Conservation (phyloP, 2,329 filamentous ascomycete species). For the Fusarium sp. region DNA sequence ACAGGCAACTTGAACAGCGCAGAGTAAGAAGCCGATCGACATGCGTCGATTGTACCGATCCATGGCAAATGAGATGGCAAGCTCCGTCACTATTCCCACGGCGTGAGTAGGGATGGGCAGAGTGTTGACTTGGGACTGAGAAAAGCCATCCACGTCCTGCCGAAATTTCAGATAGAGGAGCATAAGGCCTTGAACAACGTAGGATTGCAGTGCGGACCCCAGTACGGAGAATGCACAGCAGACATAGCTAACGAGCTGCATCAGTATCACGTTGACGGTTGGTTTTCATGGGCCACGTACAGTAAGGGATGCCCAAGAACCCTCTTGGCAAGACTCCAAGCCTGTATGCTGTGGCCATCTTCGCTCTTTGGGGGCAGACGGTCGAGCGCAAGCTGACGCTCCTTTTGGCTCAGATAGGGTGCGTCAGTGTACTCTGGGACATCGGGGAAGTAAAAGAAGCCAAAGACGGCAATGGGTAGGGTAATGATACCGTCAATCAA, state of each 20-base stretch:
- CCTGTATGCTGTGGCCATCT: slow-evolving; percentile 48
- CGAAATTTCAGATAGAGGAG: slow-evolving; percentile 40
- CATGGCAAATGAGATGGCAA: slow-evolving; percentile 33
- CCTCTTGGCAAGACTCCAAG: slow-evolving; percentile 44
- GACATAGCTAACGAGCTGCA: neutral
- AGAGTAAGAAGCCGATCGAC: slow-evolving; percentile 20
- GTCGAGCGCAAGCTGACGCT: slow-evolving; percentile 46
- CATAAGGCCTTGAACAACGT: slow-evolving; percentile 40
- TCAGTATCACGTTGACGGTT: neutral
- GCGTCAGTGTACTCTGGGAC: slow-evolving; percentile 50
- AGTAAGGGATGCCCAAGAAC: slow-evolving; percentile 43
- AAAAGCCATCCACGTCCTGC: slow-evolving; percentile 30
- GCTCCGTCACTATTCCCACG: slow-evolving; percentile 39
- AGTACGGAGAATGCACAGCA: slow-evolving; percentile 47
- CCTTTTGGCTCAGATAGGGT: slow-evolving; percentile 47
- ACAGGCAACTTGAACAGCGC: slow-evolving; percentile 28
- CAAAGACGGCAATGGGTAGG: slow-evolving; percentile 31
- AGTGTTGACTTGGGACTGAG: slow-evolving; percentile 42
- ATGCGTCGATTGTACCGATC: slow-evolving; percentile 27
- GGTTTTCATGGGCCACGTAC: slow-evolving; percentile 11
- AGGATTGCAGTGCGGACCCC: slow-evolving; percentile 32
- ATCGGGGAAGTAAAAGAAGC: slow-evolving; percentile 37
- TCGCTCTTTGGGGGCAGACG: slow-evolving; percentile 47
- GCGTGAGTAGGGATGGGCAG: slow-evolving; percentile 41
- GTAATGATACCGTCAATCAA: slow-evolving; percentile 39